phyloP scores from a whole-genome alignment of 2,329 filamentous ascomycete genomes.

The Ophiocordyceps camponoti-saundersi region DNA sequence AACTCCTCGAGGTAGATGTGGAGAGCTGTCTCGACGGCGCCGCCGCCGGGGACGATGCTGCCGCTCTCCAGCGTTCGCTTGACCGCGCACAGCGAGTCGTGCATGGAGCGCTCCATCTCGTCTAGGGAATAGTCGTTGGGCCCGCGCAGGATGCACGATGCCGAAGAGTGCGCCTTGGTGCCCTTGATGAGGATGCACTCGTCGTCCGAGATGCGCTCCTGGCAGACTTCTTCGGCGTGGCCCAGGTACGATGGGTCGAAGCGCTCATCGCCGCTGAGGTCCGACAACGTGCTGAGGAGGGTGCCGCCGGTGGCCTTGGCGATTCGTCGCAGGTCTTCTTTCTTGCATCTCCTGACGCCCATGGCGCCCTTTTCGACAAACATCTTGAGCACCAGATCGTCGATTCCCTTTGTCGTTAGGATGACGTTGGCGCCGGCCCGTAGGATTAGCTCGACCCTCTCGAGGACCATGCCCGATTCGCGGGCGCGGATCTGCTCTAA shows the following conservation, averaged over 20 bases:
- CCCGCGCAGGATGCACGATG: constrained; percentile 89
- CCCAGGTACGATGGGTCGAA: constrained; percentile 86
- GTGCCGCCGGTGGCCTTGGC: constrained; percentile 92
- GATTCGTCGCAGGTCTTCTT: constrained; percentile 91
- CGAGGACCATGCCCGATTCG: constrained; percentile 83
- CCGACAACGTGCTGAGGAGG: constrained; percentile 80
- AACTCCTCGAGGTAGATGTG: constrained; percentile 99
- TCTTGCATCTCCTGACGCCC: constrained; percentile 92
- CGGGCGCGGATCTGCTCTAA: constrained; percentile 91
- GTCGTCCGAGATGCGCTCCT: constrained; percentile 96
- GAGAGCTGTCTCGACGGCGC: constrained; percentile 93
- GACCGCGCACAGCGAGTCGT: constrained; percentile 91
- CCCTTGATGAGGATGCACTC: constrained; percentile 96
- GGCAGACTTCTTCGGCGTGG: constrained; percentile 86
- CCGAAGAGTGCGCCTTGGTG: constrained; percentile 83
- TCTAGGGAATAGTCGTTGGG: constrained; percentile 93
- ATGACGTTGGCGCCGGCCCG: constrained; percentile 95
- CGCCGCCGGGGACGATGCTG: constrained; percentile 89
- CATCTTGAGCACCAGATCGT: constrained; percentile 84
- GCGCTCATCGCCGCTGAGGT: constrained; percentile 92
- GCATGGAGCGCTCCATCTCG: constrained; percentile 97
- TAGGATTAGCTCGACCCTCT: constrained; percentile 91
- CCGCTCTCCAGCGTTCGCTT: constrained; percentile 95
- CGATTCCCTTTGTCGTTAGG: constrained; percentile 95
- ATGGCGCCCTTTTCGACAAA: constrained; percentile 93